Evolutionary conservation across 352 stramenopile species (phyloP).

Genomic region (Nothophytophthora sp.): DNA sequence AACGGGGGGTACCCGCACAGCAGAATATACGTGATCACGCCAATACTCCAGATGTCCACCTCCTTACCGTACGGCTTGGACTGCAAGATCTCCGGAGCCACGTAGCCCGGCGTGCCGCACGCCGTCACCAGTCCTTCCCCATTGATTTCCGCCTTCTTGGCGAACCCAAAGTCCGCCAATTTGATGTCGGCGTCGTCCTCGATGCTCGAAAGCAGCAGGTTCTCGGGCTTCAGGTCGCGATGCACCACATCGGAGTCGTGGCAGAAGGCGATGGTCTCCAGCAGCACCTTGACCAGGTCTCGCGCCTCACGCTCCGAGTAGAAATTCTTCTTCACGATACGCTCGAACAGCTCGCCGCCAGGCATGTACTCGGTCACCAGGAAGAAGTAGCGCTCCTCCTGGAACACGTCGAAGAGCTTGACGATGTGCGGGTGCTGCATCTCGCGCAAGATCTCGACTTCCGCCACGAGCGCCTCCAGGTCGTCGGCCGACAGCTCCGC

Average conservation of each 20-base stretch:
- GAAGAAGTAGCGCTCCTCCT: conserved; percentile 94
- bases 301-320: conserved; percentile 82
- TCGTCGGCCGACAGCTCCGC: conserved; percentile 64
- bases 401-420: conserved; percentile 90
- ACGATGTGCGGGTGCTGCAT: conserved; percentile 91
- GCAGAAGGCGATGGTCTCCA: conserved; percentile 85
- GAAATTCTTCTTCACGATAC: conserved; percentile 88
- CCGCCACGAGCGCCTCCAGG: conserved; percentile 74
- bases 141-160: conserved; percentile 71
- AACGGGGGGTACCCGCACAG: conserved; percentile 86
- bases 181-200: conserved; percentile 85
- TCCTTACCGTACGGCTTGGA: conserved; percentile 70
- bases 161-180: conserved; percentile 83
- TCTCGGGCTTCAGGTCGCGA: conserved; percentile 97
- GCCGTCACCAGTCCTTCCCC: conserved; percentile 55
- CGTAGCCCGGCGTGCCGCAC: conserved; percentile 77
- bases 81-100: conserved; percentile 81
- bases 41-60: conserved; percentile 91
- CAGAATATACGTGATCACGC: conserved; percentile 89
- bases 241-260: conserved; percentile 90
- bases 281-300: conserved; percentile 77
- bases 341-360: conserved; percentile 84
- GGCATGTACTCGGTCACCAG: conserved; percentile 97
- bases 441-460: conserved; percentile 77
- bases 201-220: conserved; percentile 88